Conservation (phyloP, 768 basidiomycete species). For the Ephemerocybe angulata region DNA sequence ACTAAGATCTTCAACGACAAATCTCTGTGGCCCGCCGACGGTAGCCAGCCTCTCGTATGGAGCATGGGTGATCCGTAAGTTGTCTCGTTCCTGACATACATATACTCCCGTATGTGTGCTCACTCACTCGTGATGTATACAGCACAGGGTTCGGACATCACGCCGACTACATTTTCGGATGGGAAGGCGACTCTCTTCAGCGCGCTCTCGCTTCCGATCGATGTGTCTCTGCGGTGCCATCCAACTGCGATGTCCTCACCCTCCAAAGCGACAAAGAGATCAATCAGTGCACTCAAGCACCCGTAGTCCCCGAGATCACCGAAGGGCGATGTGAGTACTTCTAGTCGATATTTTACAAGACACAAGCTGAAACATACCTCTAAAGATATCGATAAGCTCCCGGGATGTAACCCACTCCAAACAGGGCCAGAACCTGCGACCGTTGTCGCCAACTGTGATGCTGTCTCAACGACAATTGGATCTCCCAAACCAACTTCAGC, state of each 20-base stretch:
- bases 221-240: background rate
- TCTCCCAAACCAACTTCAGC: background rate
- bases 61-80: constrained; percentile 17
- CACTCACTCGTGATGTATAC: background rate
- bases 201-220: constrained; percentile 6
- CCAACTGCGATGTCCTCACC: constrained; percentile 5
- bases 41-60: constrained; percentile 12
- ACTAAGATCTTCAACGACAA: constrained; percentile 8
- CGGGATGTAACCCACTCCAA: background rate
- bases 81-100: too few relatives aligned
- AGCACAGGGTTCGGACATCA: constrained; percentile 12
- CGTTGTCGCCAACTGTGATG: background rate
- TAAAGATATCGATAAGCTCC: background rate
- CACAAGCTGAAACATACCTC: background rate
- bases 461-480: background rate
- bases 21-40: constrained; percentile 7
- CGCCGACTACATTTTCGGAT: constrained; percentile 11
- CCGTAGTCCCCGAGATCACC: constrained; percentile 3
- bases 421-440: constrained; percentile 1
- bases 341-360: background rate
- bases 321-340: constrained; percentile 9
- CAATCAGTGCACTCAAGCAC: constrained; percentile 4
- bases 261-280: constrained; percentile 7
- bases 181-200: constrained; percentile 9
- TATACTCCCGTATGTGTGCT: background rate